Evolutionary conservation across 768 basidiomycete species (phyloP).

Genomic region (Cyclocybe cylindracea): DNA sequence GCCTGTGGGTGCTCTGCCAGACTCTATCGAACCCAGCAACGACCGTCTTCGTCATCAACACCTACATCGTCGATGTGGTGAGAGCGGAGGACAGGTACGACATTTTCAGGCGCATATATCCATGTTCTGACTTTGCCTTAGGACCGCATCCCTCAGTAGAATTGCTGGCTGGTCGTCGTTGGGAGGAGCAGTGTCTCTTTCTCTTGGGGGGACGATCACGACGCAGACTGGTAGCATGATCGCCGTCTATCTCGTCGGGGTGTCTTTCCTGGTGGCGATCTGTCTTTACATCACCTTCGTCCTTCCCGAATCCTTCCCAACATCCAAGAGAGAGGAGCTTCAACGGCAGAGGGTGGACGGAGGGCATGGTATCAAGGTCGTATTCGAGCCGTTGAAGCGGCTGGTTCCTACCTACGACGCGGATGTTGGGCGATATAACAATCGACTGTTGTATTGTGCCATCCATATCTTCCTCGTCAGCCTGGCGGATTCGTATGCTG

Average conservation of each 20-base stretch:
- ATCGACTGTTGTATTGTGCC: conserved; percentile 10
- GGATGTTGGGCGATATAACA: conserved; percentile 1
- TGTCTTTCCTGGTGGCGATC: neutral
- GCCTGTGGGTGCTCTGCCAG: neutral
- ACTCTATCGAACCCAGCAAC: neutral
- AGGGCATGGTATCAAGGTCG: neutral
- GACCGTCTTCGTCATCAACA: conserved; percentile 4
- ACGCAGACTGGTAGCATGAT: neutral
- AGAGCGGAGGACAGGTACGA: conserved; percentile 10
- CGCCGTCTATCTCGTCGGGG: conserved; percentile 2
- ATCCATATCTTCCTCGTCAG: conserved; percentile 8
- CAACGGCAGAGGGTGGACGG: neutral
- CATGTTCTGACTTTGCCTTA: neutral
- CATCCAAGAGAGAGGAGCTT: conserved; percentile 1
- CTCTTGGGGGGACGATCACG: conserved; percentile 10
- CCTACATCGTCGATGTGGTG: conserved; percentile 9
- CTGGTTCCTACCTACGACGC: conserved; percentile 7
- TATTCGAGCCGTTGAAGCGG: conserved; percentile 5
- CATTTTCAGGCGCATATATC: neutral
- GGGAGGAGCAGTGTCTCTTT: conserved; percentile 7
- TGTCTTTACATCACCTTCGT: conserved; percentile 1
- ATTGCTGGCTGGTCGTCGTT: conserved; percentile 6
- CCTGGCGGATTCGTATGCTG: conserved; percentile 10
- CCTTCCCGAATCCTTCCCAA: conserved; percentile 12
- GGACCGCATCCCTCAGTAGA: conserved; percentile 8